phyloP scores from a whole-genome alignment of 2,329 filamentous ascomycete genomes.

The Pestalotiopsis sp. region DNA sequence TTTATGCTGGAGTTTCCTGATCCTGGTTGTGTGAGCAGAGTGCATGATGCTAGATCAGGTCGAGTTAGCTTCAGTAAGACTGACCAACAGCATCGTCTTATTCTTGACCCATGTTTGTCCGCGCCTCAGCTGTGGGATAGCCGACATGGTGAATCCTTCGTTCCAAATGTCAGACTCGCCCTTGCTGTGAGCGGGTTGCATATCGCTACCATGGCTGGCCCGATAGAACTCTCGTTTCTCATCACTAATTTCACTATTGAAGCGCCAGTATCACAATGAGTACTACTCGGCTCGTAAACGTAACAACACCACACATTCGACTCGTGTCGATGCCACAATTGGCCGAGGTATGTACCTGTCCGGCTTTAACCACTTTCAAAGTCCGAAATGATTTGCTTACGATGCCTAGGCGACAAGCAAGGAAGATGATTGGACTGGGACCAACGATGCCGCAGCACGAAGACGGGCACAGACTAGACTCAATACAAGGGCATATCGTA shows the following conservation, averaged over 20 bases:
- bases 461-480: conserved; percentile 46
- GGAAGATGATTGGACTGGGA: conserved; percentile 50
- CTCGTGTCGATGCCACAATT: conserved; percentile 38
- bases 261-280: conserved; percentile 23
- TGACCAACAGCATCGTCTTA: neutral
- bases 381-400: conserved; percentile 28
- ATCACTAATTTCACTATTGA: conserved; percentile 11
- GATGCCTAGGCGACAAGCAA: conserved; percentile 34
- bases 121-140: conserved; percentile 16
- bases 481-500: conserved; percentile 47
- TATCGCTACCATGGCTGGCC: conserved; percentile 14
- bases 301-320: conserved; percentile 26
- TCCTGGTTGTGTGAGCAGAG: conserved; percentile 31
- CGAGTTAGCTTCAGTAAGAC: conserved; percentile 11
- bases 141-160: neutral
- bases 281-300: conserved; percentile 20
- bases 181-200: conserved; percentile 25
- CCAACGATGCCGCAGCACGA: conserved; percentile 41
- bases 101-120: conserved; percentile 13
- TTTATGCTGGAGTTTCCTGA: conserved; percentile 2
- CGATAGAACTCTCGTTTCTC: conserved; percentile 13
- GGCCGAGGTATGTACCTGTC: conserved; percentile 35
- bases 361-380: conserved; percentile 13
- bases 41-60: conserved; percentile 35
- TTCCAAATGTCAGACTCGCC: conserved; percentile 16